Evolutionary conservation across 768 basidiomycete genomes (phyloP), one percentile per base, ranked within the genome.

Genomic region (Pleurotus tuoliensis): DNA sequence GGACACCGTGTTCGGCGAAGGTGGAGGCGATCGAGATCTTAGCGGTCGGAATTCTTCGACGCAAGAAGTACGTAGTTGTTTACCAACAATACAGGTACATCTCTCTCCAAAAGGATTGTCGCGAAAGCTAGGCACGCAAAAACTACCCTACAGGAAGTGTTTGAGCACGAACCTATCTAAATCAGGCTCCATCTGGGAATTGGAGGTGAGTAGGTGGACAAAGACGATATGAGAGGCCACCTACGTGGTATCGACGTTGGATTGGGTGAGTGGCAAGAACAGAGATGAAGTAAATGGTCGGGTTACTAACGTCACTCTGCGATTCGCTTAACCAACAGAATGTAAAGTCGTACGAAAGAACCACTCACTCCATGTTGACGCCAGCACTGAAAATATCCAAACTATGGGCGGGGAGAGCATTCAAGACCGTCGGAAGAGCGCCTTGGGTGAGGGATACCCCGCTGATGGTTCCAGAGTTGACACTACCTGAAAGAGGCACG

Each of bases 381-480:
- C 51, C 38, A 3, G 51, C 51, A 40, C 51, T 41, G 51, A 34
- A 15, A 11, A 52, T 30, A 15, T 52, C 51, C 38, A 52, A 20
- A 52, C 5, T 30, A 2, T 11, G 37, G 9, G 38, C 51, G 18
- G 51, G 38, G 5, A 30, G 13, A 37, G 51, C 51, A 11, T 40
- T 52, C 4, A 41, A 15, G 13, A 52, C 18, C 1, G 51, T 52
- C 5, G 22, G 1, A 12, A 52, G 24, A 24, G 18, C 15, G 3
- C 38, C 38, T 22, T 52, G 51, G 18, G 51, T 38, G 24, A 52
- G 51, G 18, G 15, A 11, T 20, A 41, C 51, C 7, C 20, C 38
- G 37, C 9, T 39, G 51, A 52, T 52, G 34, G 18, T 52, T 7
- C 51, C 51, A 6, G 51, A 52, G 18, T 52, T 52, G 37, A 40